Evolutionary conservation across 1,139 yeast species (phyloP).

Genomic region (Eremothecium sinecaudum): DNA sequence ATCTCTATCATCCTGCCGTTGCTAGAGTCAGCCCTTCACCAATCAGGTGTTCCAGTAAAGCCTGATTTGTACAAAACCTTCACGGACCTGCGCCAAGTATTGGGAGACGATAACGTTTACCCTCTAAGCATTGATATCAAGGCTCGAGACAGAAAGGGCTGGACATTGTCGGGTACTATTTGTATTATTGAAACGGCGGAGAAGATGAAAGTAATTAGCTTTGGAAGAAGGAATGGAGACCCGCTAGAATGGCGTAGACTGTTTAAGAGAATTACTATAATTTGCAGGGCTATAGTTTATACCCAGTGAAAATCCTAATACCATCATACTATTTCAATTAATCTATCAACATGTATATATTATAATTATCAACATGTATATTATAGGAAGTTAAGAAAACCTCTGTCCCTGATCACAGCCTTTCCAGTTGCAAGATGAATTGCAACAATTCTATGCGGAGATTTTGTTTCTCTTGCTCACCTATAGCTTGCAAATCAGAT

Average conservation of each 20-base stretch:
- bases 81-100: constrained; percentile 10
- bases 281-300: constrained; percentile 39
- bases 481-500: constrained; percentile 14
- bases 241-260: constrained; percentile 61
- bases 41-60: constrained; percentile 20
- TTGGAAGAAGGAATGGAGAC: constrained; percentile 48
- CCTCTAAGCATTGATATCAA: constrained; percentile 36
- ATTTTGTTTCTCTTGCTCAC: constrained; percentile 19
- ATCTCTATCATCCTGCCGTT: constrained; percentile 21
- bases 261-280: constrained; percentile 44
- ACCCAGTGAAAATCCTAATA: constrained; percentile 9
- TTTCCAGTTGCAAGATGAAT: constrained; percentile 22
- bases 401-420: not conserved
- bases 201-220: constrained; percentile 39
- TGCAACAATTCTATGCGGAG: constrained; percentile 21
- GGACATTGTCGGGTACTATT: constrained; percentile 41
- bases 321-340: not conserved
- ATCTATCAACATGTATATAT: not conserved
- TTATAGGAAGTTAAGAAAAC: not conserved
- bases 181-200: constrained; percentile 32
- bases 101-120: constrained; percentile 17
- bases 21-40: constrained; percentile 21
- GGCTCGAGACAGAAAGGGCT: constrained; percentile 40
- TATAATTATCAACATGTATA: not conserved
- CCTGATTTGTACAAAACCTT: constrained; percentile 19